phyloP scores from a whole-genome alignment of 352 stramenopile species.

The Aphanomyces astaci region DNA sequence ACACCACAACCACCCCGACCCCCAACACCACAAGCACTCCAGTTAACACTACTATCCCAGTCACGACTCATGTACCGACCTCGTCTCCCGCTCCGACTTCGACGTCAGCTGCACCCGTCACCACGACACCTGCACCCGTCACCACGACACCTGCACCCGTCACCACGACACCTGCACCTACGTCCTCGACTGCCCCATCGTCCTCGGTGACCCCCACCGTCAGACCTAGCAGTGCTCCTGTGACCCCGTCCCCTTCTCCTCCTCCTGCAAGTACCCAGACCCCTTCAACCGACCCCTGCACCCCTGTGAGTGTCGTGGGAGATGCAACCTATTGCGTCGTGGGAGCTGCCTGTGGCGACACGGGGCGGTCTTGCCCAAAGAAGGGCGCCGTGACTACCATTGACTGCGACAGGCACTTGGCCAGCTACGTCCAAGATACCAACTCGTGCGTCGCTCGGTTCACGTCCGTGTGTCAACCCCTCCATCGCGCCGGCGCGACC shows the following conservation, averaged over 20 bases:
- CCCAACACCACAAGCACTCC: background rate
- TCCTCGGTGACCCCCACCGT: background rate
- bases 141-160: background rate
- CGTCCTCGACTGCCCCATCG: background rate
- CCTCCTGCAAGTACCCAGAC: background rate
- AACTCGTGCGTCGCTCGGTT: conserved; percentile 31
- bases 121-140: background rate
- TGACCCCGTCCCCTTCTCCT: background rate
- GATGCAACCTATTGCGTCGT: conserved; percentile 44
- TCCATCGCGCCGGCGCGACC: background rate
- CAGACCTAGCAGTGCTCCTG: background rate
- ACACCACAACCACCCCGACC: too few species aligned
- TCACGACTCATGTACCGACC: background rate
- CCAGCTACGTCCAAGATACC: conserved; percentile 22
- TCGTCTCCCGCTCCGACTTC: background rate
- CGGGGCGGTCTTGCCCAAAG: conserved; percentile 29
- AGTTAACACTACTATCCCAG: background rate
- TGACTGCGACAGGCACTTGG: conserved; percentile 25
- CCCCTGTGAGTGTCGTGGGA: conserved; percentile 30
- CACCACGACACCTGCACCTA: background rate
- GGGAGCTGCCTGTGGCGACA: conserved; percentile 33
- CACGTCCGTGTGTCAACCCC: conserved; percentile 35
- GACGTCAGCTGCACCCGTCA: background rate
- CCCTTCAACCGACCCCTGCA: conserved; percentile 24
- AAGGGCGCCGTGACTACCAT: conserved; percentile 31